Evolutionary conservation across 2,329 filamentous ascomycete species (phyloP).

Genomic region (Tolypocladium sp.): DNA sequence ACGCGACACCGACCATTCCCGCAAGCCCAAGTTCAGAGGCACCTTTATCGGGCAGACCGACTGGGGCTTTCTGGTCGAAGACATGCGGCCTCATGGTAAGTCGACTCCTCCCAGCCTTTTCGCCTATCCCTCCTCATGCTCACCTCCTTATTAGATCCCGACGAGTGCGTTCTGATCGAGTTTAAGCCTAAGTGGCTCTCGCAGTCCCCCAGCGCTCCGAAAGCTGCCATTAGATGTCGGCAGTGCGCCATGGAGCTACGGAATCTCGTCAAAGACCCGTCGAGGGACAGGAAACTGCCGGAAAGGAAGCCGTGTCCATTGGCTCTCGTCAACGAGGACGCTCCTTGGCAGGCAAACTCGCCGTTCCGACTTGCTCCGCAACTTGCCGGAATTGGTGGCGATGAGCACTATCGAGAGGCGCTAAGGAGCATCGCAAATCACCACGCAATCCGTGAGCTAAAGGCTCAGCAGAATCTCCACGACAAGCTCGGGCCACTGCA

Average conservation of each 20-base stretch:
- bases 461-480: conserved; percentile 27
- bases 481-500: conserved; percentile 35
- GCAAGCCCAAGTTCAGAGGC: conserved; percentile 35
- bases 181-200: conserved; percentile 82
- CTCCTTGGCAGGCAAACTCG: conserved; percentile 31
- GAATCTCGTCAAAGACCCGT: conserved; percentile 22
- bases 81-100: conserved; percentile 46
- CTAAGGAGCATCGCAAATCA: conserved; percentile 22
- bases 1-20: conserved; percentile 32
- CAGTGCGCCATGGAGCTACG: conserved; percentile 55
- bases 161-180: conserved; percentile 44
- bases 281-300: conserved; percentile 22
- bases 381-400: conserved; percentile 18
- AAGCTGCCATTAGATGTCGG: conserved; percentile 54
- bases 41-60: conserved; percentile 45
- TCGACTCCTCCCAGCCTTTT: not conserved
- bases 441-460: conserved; percentile 23
- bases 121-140: conserved; percentile 1
- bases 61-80: conserved; percentile 62
- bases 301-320: conserved; percentile 52
- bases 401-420: conserved; percentile 12
- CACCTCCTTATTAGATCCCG: conserved; percentile 13
- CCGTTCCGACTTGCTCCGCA: conserved; percentile 29
- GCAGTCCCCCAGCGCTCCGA: conserved; percentile 65
- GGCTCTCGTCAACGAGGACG: conserved; percentile 46